A percentile compares a stretch with the other conserved stretches of the same genome.
These are phyloP conservation scores for Russula griseocarnosa DNA, from an alignment of 768 basidiomycete species.

Conservation along the genomic window DNA sequence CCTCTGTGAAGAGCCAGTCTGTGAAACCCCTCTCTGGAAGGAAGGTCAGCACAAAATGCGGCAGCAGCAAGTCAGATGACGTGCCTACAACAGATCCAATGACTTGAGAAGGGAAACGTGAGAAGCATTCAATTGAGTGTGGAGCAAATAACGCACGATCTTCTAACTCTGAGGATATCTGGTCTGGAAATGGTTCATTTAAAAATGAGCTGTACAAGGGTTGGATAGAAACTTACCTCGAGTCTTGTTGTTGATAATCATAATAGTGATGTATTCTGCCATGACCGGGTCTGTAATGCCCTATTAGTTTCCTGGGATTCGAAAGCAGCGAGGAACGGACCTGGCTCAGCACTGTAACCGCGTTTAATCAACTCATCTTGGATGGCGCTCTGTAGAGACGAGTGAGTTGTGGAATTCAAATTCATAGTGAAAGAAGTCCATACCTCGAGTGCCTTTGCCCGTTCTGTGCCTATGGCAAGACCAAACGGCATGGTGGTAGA, in stretches of 20 bases:
- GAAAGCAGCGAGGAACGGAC: conserved; percentile 41
- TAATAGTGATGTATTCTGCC: conserved; percentile 93
- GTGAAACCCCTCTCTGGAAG: conserved; percentile 73
- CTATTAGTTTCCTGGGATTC: conserved; percentile 1
- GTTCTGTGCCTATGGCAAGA: conserved; percentile 74
- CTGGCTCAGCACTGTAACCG: conserved; percentile 71
- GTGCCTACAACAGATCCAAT: conserved; percentile 83
- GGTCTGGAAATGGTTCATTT: conserved; percentile 45
- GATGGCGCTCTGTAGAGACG: conserved; percentile 57
- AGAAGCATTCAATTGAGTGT: neutral
- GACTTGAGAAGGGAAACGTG: conserved; percentile 35
- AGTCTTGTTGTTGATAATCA: conserved; percentile 92
- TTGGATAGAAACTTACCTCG: conserved; percentile 47
- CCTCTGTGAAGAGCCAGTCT: conserved; percentile 82
- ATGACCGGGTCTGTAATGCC: conserved; percentile 67
- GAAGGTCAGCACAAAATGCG: conserved; percentile 17
- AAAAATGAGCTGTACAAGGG: neutral
- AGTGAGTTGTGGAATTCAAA: conserved; percentile 17
- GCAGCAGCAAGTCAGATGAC: conserved; percentile 28
- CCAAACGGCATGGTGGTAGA: conserved; percentile 58
- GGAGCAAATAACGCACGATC: conserved; percentile 49
- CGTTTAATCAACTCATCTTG: conserved; percentile 75
- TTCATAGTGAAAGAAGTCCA: conserved; percentile 22
- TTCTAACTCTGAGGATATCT: conserved; percentile 84
- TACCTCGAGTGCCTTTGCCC: conserved; percentile 68